phyloP scores from a whole-genome alignment of 768 basidiomycete genomes.

The Naganishia friedmannii region DNA sequence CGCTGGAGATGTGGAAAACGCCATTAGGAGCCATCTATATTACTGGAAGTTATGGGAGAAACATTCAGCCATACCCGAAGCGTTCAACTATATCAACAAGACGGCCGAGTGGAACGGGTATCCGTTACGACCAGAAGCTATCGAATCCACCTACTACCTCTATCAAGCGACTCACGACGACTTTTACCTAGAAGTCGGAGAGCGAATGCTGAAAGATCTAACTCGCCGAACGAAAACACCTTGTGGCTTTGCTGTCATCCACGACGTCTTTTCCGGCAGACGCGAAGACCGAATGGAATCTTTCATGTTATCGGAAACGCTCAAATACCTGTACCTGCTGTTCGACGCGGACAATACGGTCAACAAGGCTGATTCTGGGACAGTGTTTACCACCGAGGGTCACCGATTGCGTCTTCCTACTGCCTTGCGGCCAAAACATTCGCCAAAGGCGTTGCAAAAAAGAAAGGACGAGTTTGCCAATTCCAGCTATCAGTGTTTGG shows the following conservation, averaged over 20 bases:
- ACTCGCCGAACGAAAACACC: conserved; percentile 69
- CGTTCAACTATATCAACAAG: conserved; percentile 72
- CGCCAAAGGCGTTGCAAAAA: conserved; percentile 42
- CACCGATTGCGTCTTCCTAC: conserved; percentile 73
- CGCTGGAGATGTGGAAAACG: conserved; percentile 70
- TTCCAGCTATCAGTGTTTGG: conserved; percentile 58
- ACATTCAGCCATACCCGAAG: conserved; percentile 84
- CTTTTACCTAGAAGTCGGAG: conserved; percentile 87
- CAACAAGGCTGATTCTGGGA: conserved; percentile 74
- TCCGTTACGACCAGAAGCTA: conserved; percentile 64
- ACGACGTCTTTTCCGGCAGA: conserved; percentile 62
- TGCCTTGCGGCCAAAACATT: conserved; percentile 61
- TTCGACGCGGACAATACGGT: conserved; percentile 81
- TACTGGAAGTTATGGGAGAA: conserved; percentile 92
- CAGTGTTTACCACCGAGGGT: conserved; percentile 92
- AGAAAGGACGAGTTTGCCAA: conserved; percentile 22
- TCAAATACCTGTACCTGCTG: conserved; percentile 83
- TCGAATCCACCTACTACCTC: conserved; percentile 94
- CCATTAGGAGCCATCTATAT: conserved; percentile 84
- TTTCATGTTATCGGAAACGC: conserved; percentile 85
- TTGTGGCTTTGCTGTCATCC: conserved; percentile 80
- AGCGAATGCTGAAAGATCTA: conserved; percentile 75
- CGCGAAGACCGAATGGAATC: conserved; percentile 92
- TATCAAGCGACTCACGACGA: conserved; percentile 88
- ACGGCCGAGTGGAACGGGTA: conserved; percentile 49